Conservation (phyloP, 371 early-diverging fungal genomes). For the Lichtheimia ornata region DNA sequence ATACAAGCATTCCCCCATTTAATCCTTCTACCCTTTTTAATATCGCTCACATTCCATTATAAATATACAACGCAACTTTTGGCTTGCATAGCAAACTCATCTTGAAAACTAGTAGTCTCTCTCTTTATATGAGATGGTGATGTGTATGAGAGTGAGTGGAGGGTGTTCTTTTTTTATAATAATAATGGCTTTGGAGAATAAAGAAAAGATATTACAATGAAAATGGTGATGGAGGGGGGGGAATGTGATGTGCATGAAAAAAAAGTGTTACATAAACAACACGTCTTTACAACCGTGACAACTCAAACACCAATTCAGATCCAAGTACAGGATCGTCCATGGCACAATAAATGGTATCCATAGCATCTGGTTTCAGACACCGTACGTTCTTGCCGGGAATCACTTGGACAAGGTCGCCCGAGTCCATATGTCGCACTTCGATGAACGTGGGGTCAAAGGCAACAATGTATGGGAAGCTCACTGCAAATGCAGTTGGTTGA, state of each 20-base stretch:
- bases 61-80: background rate
- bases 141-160: no score
- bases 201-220: no score
- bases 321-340: constrained; percentile 29
- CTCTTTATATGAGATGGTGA: no score
- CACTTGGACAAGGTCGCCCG: constrained; percentile 54
- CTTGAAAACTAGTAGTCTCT: no score
- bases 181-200: no score
- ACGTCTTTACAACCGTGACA: constrained; percentile 7
- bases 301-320: constrained; percentile 28
- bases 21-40: no score
- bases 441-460: constrained; percentile 88
- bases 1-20: background rate
- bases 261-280: no score
- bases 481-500: constrained; percentile 73
- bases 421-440: constrained; percentile 84
- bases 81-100: background rate
- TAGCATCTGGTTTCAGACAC: constrained; percentile 48
- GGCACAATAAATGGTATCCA: constrained; percentile 48
- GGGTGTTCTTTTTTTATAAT: background rate
- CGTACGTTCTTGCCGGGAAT: constrained; percentile 48
- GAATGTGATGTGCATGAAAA: no score
- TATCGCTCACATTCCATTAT: background rate
- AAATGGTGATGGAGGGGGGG: no score
- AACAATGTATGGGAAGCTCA: constrained; percentile 79